Evolutionary conservation across 495 filamentous ascomycete species (phyloP).

Genomic region (Lasiosphaeriaceae sp.): DNA sequence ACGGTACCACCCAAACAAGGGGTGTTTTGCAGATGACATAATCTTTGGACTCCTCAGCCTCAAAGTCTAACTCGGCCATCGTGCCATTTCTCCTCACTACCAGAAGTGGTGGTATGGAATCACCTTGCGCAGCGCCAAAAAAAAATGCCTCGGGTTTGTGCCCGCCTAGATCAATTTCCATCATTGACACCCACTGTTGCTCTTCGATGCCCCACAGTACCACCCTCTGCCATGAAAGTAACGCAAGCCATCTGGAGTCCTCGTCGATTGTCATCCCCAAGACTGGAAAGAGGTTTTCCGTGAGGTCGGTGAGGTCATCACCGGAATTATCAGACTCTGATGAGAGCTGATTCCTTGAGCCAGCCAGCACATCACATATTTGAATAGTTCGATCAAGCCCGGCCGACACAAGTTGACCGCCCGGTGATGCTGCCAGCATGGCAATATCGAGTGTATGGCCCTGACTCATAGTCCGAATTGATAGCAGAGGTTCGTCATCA

Average conservation of each 20-base stretch:
- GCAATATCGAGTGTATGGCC: constrained; percentile 63
- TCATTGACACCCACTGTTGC: constrained; percentile 43
- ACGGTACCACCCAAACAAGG: constrained; percentile 39
- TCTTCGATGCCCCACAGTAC: constrained; percentile 56
- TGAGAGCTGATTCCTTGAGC: constrained; percentile 34
- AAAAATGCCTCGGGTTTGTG: constrained; percentile 56
- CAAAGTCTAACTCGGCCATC: constrained; percentile 47
- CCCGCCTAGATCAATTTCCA: constrained; percentile 46
- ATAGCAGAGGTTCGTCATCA: constrained; percentile 50
- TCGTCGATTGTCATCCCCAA: constrained; percentile 56
- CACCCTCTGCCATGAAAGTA: constrained; percentile 53
- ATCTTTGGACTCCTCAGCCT: constrained; percentile 26
- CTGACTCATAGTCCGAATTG: constrained; percentile 51
- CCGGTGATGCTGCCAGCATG: constrained; percentile 51
- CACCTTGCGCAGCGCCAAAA: constrained; percentile 39
- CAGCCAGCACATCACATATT: constrained; percentile 53
- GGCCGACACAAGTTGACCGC: constrained; percentile 60
- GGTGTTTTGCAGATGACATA: constrained; percentile 41
- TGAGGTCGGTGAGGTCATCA: not conserved
- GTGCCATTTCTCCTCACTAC: constrained; percentile 56
- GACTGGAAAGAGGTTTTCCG: constrained; percentile 50
- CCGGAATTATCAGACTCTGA: constrained; percentile 33
- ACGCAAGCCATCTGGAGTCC: constrained; percentile 56
- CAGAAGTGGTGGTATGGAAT: constrained; percentile 42
- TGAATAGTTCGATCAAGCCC: constrained; percentile 60